Base-by-base conservation (phyloP, 805 yeast genomes). In the Candida parachauliodes region DNA sequence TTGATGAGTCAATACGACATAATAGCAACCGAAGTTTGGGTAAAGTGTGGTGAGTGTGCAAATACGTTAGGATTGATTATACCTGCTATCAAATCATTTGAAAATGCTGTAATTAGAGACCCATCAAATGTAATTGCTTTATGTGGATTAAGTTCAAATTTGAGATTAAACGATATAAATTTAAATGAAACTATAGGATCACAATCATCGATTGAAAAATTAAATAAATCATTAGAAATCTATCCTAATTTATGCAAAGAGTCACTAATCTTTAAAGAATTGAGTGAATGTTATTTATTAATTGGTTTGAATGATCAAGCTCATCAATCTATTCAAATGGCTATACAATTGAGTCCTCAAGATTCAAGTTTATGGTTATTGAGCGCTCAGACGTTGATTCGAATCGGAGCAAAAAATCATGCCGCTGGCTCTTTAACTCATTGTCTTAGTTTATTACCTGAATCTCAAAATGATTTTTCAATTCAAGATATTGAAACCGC, bases 251-350 rank as follows among this genome's bases (percentile, higher is more conserved):
- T 77, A 16, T 52, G 62, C 21, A 60, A 61, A 32, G 70, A 68
- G 34, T 45, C 70, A 0, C 43, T 48, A 5, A 46, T 77, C 4
- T 71, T 74, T 63, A 67, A 62, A 34, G 81, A 76, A 48, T 57
- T 77, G 36, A 68, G 77, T 0, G 76, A 74, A 41, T 70, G 79
- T 38, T 77, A 77, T 46, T 48, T 73, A 10, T 51, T 66, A 9
- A 45, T 71, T 7, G 72, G 74, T 24, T 63, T 73, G 40, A 62
- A 60, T 31, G 79, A 75, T 28, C 76, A 73, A 42, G 78, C 83
- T 0, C 78, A 75, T 46, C 67, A 62, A 34, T 59, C 74, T 2
- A 59, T 72, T 14, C 70, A 65, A 37, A 60, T 70, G 32, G 74
- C 74, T 3, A 47, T 74, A 4, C 61, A 55, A 26, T 42, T 66